These are phyloP conservation scores for Lathyrus aphaca DNA, from an alignment of 306 rosid species.

Conservation along the genomic window DNA sequence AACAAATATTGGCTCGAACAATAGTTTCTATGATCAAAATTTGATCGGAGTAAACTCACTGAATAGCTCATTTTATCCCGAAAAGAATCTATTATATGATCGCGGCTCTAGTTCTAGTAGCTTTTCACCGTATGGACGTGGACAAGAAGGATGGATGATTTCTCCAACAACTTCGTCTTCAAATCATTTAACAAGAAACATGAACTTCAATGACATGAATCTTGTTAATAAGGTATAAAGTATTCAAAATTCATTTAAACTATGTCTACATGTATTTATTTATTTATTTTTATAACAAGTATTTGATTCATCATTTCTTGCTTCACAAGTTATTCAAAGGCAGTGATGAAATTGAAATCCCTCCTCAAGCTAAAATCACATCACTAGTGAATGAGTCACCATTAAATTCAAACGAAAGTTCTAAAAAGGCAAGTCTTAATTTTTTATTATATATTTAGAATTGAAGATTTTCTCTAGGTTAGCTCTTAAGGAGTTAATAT, in stretches of 20 bases:
- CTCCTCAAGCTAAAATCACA: not conserved
- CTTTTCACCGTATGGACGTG: constrained; percentile 11
- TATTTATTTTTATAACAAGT: not conserved
- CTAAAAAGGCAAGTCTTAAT: not conserved
- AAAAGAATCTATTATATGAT: not conserved
- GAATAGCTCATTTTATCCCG: not conserved
- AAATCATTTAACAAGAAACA: too few species aligned
- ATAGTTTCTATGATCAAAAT: constrained; percentile 9
- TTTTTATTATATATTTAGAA: not conserved
- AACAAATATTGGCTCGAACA: not conserved
- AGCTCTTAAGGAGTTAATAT: not conserved
- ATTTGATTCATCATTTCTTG: not conserved
- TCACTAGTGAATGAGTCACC: not conserved
- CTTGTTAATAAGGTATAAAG: constrained; percentile 24
- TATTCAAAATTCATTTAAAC: not conserved
- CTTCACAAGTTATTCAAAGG: not conserved
- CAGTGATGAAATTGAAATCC: not conserved
- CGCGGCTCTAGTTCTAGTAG: not conserved
- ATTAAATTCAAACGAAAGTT: not conserved
- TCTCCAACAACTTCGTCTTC: not conserved
- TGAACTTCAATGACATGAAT: constrained; percentile 31
- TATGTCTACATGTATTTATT: not conserved
- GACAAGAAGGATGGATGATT: constrained; percentile 15
- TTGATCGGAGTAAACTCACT: not conserved
- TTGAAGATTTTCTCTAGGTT: not conserved